Base-by-base conservation (phyloP, 805 yeast species). In the Lipomyces orientalis region DNA sequence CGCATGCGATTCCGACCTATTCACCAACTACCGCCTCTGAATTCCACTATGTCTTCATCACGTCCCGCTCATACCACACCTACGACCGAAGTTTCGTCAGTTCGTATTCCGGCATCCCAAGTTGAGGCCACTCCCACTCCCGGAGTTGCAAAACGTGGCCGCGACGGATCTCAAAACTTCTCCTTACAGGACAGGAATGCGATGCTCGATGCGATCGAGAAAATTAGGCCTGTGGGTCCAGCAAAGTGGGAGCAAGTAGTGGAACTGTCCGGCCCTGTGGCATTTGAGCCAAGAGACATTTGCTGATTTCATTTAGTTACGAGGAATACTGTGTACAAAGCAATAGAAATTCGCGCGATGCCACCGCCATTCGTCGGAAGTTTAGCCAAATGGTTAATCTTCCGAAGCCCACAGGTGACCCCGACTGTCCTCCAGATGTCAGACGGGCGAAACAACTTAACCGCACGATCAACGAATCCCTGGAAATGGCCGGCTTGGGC, bases 1-100 rank as follows among this genome's bases (percentile, higher is more conserved):
- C n/a, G n/a, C 52, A 46, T 46, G 52, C 52, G 52, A 46, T 46
- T 46, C 14, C 9, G 52, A 46, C 9, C 52, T 46, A 46, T 46
- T n/a, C 52, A 19, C 52, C 52, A 46, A 46, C 16, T 46, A 5
- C 52, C 52, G 8, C 25, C 52, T 9, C 6, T 46, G 52, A 5
- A 46, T 46, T 2, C 52, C 16, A 46, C 8, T 4, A 46, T 46
- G 16, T 14, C 16, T 14, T 9, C 8, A 46, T 46, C 52, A 9
- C 7, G 9, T 46, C 52, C 52, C 52, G 14, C 16, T 16, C 25
- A n/a, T n/a, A n/a, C n/a, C n/a, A n/a, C n/a, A n/a, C n/a, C n/a
- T n/a, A n/a, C n/a, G n/a, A n/a, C n/a, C n/a, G n/a, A n/a, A n/a
- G n/a, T n/a, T n/a, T n/a, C n/a, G n/a, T n/a, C n/a, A n/a, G n/a